Percentiles rank a stretch among this genome's conserved stretches.
These are phyloP conservation scores for Gnetum montanum DNA, from an alignment of 75 land plant genomes.

Conservation along the genomic window DNA sequence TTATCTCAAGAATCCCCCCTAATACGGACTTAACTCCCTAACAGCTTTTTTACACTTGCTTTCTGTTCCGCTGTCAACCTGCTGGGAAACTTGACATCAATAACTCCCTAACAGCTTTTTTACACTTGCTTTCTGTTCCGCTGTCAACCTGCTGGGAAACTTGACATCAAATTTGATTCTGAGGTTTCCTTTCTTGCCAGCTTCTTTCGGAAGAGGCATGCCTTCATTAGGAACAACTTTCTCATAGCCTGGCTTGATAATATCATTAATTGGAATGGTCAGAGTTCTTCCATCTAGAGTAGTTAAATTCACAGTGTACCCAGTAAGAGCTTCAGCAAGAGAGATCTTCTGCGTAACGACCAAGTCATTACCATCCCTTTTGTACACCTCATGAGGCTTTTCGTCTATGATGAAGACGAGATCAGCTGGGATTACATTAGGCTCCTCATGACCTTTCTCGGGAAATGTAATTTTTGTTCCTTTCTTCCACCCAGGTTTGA, in stretches of 20 bases:
- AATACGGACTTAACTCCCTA: slow-evolving; percentile 5
- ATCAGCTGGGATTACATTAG: slow-evolving; percentile 61
- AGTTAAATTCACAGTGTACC: slow-evolving; percentile 44
- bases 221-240: slow-evolving; percentile 78
- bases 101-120: slow-evolving; percentile 25
- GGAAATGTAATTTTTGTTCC: slow-evolving; percentile 88
- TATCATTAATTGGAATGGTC: slow-evolving; percentile 49
- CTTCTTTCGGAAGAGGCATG: slow-evolving; percentile 76
- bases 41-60: slow-evolving; percentile 37
- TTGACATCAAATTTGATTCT: slow-evolving; percentile 63
- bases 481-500: slow-evolving; percentile 87
- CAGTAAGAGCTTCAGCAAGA: slow-evolving; percentile 64
- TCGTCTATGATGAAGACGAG: slow-evolving; percentile 78
- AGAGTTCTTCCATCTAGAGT: slow-evolving; percentile 64
- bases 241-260: slow-evolving; percentile 63
- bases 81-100: slow-evolving; percentile 57
- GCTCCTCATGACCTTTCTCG: slow-evolving; percentile 84
- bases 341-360: slow-evolving; percentile 53
- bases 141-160: slow-evolving; percentile 45
- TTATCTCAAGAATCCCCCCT: too few relatives aligned
- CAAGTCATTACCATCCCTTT: slow-evolving; percentile 80
- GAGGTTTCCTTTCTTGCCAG: slow-evolving; percentile 50
- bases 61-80: slow-evolving; percentile 59
- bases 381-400: slow-evolving; percentile 64
- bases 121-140: slow-evolving; percentile 58